Base-by-base conservation (phyloP, 2,329 filamentous ascomycete species). In the Cladosporium halotolerans region DNA sequence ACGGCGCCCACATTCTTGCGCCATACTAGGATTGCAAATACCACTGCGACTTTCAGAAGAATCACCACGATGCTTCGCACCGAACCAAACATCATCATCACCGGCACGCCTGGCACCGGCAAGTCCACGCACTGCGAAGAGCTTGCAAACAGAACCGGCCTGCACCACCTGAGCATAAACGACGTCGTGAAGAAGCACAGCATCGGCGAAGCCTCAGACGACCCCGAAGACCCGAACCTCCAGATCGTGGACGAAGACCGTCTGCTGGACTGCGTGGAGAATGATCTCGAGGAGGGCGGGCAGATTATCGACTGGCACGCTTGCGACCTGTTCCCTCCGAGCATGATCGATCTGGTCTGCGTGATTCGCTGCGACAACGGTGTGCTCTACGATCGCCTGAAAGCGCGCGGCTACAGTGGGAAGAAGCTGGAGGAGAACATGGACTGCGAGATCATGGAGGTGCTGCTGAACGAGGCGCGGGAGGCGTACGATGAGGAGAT, bases 231-330 rank as follows among this genome's bases (percentile, higher is more conserved):
- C 69, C 84, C 85, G 52, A 83, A 89, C 68, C 90, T 86, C 64
- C 95, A 88, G 83, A 87, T 97, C 54, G 91, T 99, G 13, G 92
- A 99, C 67, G 93, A 99, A 70, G 93, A 99, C 68, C 62, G 90
- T 84, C 75, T 99, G 32, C 79, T 99, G 18, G 93, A 99, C 68
- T 82, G 87, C 45, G 86, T 99, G 54, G 93, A 97, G 73, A 81
- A 88, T 53, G 85, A 93, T 57, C 79, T 88, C 38, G 80, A 84
- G 58, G 73, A 80, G 16, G 92, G 92, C 54, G 93, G 93, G 16
- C 88, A 83, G 70, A 83, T 99, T 62, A 87, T 99, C 66, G 93
- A 99, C 74, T 99, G 93, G 92, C 93, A 99, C 72, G 92, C 91
- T 2, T 97, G 92, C 74, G 93, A 97, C 65, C 74, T 97, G 18